Evolutionary conservation across 805 yeast species (phyloP), one percentile per base, ranked within the genome.

Genomic region (Candida nitratophila): DNA sequence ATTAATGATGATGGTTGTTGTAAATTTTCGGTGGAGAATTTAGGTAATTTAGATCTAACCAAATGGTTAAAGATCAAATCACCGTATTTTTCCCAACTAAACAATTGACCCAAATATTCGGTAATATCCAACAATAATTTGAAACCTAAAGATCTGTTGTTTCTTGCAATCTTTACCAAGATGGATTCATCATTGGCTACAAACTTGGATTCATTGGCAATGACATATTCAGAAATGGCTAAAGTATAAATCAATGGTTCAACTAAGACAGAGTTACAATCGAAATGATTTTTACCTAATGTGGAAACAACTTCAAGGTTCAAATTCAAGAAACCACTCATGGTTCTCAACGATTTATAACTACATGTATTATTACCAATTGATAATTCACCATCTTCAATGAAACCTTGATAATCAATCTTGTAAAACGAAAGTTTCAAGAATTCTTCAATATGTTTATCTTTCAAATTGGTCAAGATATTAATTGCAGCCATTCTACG

Each of bases 1-100:
- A 90, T 65, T 37, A 91, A 59, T 0, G 95, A 74, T 0, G 97
- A 88, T 0, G 91, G 82, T 54, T 84, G 88, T 56, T 88, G 95
- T 29, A 83, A 67, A 59, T 91, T 93, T 54, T 85, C 96, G 35
- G 66, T 73, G 3, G 83, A 83, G 61, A 91, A 91, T 12, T 72
- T 67, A 1, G 48, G 68, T 52, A 93, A 68, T 55, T 95, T 76
- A 8, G 95, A 89, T 19, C 60, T 53, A 14, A 91, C 66, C 20
- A 88, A 68, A 21, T 66, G 57, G 3, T 62, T 57, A 54, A 76
- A 83, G 12, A 93, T 74, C 2, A 62, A 52, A 14, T 66, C 65
- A 17, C 76, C 70, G 49, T 72, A 72, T 9, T 66, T 64, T 6
- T 55, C 48, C 96, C 96, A 89, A 31, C 74, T 61, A 43, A 69